Percentiles rank a stretch among this genome's conserved stretches.
phyloP scores from a whole-genome alignment of 2,329 filamentous ascomycete genomes.

The Fusarium transvaalense region DNA sequence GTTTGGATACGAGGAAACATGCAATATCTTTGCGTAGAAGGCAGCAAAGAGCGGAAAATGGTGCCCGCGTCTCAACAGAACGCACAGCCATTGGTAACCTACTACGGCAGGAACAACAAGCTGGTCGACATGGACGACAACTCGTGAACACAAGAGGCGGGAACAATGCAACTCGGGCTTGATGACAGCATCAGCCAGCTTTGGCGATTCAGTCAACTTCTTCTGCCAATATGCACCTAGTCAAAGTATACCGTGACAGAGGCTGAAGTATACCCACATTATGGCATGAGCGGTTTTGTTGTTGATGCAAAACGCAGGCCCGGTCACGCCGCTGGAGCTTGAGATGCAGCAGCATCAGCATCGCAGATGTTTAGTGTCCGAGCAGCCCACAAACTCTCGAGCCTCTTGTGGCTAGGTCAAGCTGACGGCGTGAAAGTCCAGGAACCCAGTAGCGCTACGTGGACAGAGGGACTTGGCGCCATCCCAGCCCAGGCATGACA shows the following conservation, averaged over 20 bases:
- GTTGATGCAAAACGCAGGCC: conserved; percentile 22
- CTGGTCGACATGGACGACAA: conserved; percentile 10
- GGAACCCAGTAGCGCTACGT: conserved; percentile 39
- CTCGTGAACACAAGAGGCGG: conserved; percentile 25
- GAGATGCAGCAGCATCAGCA: conserved; percentile 28
- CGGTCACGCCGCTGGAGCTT: conserved; percentile 28
- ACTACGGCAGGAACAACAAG: conserved; percentile 22
- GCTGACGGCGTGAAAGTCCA: conserved; percentile 22
- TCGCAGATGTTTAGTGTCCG: conserved; percentile 23
- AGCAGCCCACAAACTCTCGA: conserved; percentile 34
- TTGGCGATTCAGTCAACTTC: conserved; percentile 17
- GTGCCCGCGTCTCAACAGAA: conserved; percentile 17
- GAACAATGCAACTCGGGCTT: conserved; percentile 30
- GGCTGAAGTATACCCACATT: conserved; percentile 26
- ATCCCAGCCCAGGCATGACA: conserved; percentile 34
- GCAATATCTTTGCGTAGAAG: conserved; percentile 32
- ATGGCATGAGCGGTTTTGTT: conserved; percentile 38
- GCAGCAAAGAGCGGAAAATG: conserved; percentile 20
- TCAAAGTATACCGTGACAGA: conserved; percentile 32
- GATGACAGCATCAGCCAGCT: conserved; percentile 24
- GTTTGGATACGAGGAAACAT: conserved; percentile 35
- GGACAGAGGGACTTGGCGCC: conserved; percentile 34
- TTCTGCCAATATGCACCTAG: conserved; percentile 26
- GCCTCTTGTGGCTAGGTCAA: conserved; percentile 23
- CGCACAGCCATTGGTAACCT: conserved; percentile 10